Percentiles rank a stretch among this genome's conserved stretches.
Evolutionary conservation across 2,329 filamentous ascomycete species (phyloP).

Genomic region (Didymella glomerata): DNA sequence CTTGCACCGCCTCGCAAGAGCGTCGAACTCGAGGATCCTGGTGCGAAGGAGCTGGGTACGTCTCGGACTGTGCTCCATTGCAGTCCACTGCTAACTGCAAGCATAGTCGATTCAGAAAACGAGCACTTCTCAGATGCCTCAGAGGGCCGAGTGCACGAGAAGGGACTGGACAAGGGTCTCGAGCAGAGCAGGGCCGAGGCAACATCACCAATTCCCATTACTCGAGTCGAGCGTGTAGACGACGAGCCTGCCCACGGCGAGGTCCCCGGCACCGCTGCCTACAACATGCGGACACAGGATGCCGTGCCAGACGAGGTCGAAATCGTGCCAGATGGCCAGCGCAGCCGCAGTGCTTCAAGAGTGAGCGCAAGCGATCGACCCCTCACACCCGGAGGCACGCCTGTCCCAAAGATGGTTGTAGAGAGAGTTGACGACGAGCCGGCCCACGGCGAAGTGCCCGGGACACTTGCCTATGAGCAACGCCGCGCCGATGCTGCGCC

Average conservation of each 20-base stretch:
- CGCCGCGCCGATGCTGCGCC: slow-evolving; percentile 67
- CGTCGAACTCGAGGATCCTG: slow-evolving; percentile 64
- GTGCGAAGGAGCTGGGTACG: slow-evolving; percentile 65
- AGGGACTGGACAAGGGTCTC: slow-evolving; percentile 27
- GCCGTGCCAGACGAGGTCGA: slow-evolving; percentile 71
- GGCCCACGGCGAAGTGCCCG: slow-evolving; percentile 68
- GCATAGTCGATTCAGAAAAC: slow-evolving; percentile 57
- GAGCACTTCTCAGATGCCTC: slow-evolving; percentile 73
- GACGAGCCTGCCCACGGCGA: slow-evolving; percentile 66
- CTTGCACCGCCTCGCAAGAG: slow-evolving; percentile 65
- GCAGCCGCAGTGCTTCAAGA: slow-evolving; percentile 51
- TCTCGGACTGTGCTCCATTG: not conserved
- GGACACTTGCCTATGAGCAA: slow-evolving; percentile 65
- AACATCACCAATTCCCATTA: slow-evolving; percentile 65
- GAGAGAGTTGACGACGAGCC: slow-evolving; percentile 67
- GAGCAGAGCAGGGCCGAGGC: slow-evolving; percentile 50
- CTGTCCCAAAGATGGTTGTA: slow-evolving; percentile 67
- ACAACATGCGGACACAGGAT: slow-evolving; percentile 65
- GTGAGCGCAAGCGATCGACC: slow-evolving; percentile 56
- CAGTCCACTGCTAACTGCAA: slow-evolving; percentile 25
- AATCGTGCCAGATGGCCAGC: slow-evolving; percentile 57
- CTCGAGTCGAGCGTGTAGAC: slow-evolving; percentile 70
- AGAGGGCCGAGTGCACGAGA: slow-evolving; percentile 57
- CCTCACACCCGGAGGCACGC: slow-evolving; percentile 60
- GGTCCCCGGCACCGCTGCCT: slow-evolving; percentile 68